Base-by-base conservation (phyloP, 306 rosid genomes). In the Castanea crenata region DNA sequence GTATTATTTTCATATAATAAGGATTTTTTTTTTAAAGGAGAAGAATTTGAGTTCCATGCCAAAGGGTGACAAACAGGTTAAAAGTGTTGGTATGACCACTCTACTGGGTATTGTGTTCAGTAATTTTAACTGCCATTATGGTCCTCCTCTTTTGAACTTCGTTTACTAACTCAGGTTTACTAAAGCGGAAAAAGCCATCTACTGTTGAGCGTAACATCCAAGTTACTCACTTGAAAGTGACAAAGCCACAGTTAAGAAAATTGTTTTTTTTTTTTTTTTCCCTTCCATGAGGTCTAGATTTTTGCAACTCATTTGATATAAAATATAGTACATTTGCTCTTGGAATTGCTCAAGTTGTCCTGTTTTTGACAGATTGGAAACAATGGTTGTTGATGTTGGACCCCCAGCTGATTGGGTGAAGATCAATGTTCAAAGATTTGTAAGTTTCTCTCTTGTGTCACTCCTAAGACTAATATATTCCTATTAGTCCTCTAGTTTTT, bases 401-500 rank as follows among this genome's bases (percentile, higher is more conserved):
- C 93, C 92, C 80, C 98, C 99, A 68, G 99, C 99, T 11, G 98
- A 96, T 81, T 96, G 99, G 99, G 99, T 96, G 79, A 96, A 93
- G 87, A 84, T 96, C 81, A 96, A 93, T 85, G 97, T 96, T 77
- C 99, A 88, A 80, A 91, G 81, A 92, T 91, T 93, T 83, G 99
- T 96, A 75, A 88, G 99, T 83, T 83, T 79, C 51, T 67, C 51
- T 67, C 27, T 18, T 67, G 64, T 34, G 52, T 74, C 72, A 44
- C 73, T 49, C 56, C 54, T 77, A 80, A 72, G 41, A 77, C 27
- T 9, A 34, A 34, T 19, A 9, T n/a, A 4, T 5, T 27, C 9
- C 41, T 34, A 65, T 13, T 65, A 19, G 29, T 6, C 29, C 34
- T 18, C n/a, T 73, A 31, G 65, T 35, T 18, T 4, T 20, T n/a